Conservation (phyloP, 2,329 filamentous ascomycete species). For the Bimuria novae-zelandiae region DNA sequence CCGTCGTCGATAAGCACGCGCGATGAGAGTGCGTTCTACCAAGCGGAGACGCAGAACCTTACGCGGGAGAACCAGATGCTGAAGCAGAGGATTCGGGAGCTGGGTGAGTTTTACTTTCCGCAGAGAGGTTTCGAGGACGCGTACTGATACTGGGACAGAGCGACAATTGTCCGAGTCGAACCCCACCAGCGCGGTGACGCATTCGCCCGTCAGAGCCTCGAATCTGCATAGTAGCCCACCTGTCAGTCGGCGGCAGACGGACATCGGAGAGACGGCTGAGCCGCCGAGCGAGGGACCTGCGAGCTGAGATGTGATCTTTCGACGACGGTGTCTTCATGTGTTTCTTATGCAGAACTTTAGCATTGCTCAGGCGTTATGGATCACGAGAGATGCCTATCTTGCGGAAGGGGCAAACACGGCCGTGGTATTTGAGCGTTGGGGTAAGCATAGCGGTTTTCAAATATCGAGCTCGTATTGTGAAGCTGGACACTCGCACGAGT, state of each 20-base stretch:
- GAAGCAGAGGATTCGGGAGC: slow-evolving; percentile 71
- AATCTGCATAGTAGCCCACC: slow-evolving; percentile 30
- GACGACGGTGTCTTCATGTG: no score
- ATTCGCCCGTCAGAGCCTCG: slow-evolving; percentile 35
- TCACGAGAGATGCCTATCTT: not conserved
- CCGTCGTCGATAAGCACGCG: slow-evolving; percentile 51
- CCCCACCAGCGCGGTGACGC: slow-evolving; percentile 35
- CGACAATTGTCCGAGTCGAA: slow-evolving; percentile 41
- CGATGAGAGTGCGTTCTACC: slow-evolving; percentile 79
- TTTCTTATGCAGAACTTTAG: no score
- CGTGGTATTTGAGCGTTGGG: not conserved
- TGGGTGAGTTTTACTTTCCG: slow-evolving; percentile 56
- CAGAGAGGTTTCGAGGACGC: not conserved
- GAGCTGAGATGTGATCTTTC: no score
- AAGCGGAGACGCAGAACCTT: slow-evolving; percentile 79
- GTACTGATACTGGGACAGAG: slow-evolving; percentile 31
- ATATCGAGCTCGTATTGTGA: no score
- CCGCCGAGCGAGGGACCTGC: not conserved
- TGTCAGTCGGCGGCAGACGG: slow-evolving; percentile 18
- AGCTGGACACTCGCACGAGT: no score
- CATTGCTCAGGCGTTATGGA: not conserved
- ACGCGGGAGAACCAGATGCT: slow-evolving; percentile 84
- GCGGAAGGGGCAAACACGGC: not conserved
- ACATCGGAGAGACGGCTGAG: not conserved
- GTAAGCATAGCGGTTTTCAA: not conserved